These are phyloP conservation scores for Sclerotinia nivalis DNA, from an alignment of 2,329 filamentous ascomycete genomes.

Conservation along the genomic window DNA sequence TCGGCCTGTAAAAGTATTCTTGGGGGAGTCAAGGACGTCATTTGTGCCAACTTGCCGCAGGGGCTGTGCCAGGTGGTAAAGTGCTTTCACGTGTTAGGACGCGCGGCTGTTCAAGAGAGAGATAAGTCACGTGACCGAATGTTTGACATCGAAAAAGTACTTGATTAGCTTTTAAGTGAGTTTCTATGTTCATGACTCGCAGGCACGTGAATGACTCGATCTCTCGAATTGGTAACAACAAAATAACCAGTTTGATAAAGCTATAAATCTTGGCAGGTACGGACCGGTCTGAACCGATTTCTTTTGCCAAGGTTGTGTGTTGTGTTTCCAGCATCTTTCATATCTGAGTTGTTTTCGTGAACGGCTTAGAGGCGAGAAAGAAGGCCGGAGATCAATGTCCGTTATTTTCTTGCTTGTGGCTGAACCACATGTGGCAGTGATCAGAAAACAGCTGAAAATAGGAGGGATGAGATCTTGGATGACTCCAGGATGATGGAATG, in stretches of 20 bases:
- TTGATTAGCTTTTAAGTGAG: no score
- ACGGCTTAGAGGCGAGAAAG: not conserved
- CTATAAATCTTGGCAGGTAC: constrained; percentile 4
- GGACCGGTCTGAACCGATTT: not conserved
- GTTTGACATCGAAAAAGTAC: no score
- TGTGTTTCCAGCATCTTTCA: not conserved
- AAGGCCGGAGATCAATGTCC: not conserved
- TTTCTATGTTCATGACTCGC: no score
- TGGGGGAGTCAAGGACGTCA: constrained; percentile 4
- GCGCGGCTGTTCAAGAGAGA: not conserved
- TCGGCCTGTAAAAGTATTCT: not conserved
- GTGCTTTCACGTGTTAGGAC: not conserved
- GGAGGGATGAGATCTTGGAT: not conserved
- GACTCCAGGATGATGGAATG: not conserved
- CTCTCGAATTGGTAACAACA: not conserved
- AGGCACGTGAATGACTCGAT: not conserved
- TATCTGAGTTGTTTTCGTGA: not conserved
- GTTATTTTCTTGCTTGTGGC: not conserved
- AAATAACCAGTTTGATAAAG: not conserved
- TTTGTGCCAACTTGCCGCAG: not conserved
- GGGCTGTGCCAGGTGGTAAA: not conserved
- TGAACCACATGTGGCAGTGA: not conserved
- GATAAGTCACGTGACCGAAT: not conserved
- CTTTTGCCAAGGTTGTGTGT: not conserved
- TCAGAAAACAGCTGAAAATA: not conserved